A percentile compares a stretch with the other conserved stretches of the same genome.
phyloP scores from a whole-genome alignment of 345 rosid species.

The Euphorbia tirucalli region DNA sequence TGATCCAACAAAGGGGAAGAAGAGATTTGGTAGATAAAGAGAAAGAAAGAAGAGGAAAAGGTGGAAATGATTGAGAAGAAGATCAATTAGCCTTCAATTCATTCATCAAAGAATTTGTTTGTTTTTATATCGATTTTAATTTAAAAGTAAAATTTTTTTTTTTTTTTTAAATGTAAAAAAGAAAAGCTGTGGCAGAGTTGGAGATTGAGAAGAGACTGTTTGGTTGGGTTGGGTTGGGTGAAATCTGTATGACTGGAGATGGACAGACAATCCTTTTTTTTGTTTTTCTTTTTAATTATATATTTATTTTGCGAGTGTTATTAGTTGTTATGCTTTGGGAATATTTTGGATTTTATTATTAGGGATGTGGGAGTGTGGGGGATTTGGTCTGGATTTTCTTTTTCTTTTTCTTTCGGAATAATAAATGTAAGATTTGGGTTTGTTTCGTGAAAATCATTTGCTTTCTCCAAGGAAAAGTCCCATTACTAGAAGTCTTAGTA shows the following conservation, averaged over 20 bases:
- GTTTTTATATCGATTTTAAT: neutral
- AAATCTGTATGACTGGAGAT: neutral
- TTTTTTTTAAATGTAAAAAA: neutral
- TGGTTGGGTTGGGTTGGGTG: neutral
- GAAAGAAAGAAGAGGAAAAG: neutral
- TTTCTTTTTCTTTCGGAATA: no score
- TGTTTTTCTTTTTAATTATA: no score
- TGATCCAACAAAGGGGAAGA: constrained; percentile 37
- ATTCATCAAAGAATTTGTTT: neutral
- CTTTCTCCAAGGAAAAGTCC: no score
- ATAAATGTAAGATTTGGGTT: no score
- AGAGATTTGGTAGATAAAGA: neutral
- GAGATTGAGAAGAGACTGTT: neutral
- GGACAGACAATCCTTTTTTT: neutral
- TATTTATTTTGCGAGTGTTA: no score
- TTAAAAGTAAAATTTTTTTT: neutral
- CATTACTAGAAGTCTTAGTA: no score
- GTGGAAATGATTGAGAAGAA: constrained; percentile 8
- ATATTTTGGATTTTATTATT: no score
- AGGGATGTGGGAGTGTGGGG: no score
- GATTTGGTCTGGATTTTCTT: no score
- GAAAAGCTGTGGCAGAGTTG: neutral
- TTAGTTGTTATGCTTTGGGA: no score
- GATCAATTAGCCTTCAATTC: neutral
- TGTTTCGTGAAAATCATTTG: no score